phyloP scores from a whole-genome alignment of 2,329 filamentous ascomycete genomes.

The Gyromitra esculenta region DNA sequence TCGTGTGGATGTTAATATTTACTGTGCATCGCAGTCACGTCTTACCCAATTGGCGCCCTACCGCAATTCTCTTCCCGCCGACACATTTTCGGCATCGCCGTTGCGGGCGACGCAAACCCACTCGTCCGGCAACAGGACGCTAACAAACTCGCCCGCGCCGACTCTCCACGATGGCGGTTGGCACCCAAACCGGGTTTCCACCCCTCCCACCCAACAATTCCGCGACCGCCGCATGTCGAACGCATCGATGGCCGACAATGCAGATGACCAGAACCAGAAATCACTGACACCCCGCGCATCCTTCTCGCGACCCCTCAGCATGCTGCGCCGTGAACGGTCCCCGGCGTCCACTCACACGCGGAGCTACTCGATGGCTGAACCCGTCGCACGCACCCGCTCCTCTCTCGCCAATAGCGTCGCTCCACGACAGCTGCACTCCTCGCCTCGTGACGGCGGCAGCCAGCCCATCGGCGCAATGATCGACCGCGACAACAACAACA shows the following conservation, averaged over 20 bases:
- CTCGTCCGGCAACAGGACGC: slow-evolving; percentile 27
- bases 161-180: slow-evolving; percentile 45
- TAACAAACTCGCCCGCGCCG: slow-evolving; percentile 51
- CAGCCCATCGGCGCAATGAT: slow-evolving; percentile 41
- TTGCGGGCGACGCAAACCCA: slow-evolving; percentile 37
- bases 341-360: slow-evolving; percentile 46
- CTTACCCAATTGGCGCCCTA: slow-evolving; percentile 44
- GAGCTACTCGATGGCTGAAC: slow-evolving; percentile 51
- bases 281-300: slow-evolving; percentile 51
- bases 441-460: slow-evolving; percentile 36
- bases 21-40: slow-evolving; percentile 44
- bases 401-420: slow-evolving; percentile 45
- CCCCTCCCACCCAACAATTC: slow-evolving; percentile 38
- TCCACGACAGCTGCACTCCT: slow-evolving; percentile 48
- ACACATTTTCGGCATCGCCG: slow-evolving; percentile 49
- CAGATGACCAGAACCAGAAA: slow-evolving; percentile 30
- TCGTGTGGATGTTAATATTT: slow-evolving; percentile 28
- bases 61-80: slow-evolving; percentile 53
- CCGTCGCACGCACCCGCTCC: slow-evolving; percentile 31
- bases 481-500: slow-evolving; percentile 51
- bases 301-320: slow-evolving; percentile 48
- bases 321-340: slow-evolving; percentile 49
- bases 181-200: slow-evolving; percentile 41
- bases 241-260: slow-evolving; percentile 31
- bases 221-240: slow-evolving; percentile 52